A percentile compares a stretch with the other conserved stretches of the same genome.
Evolutionary conservation across 2,329 filamentous ascomycete species (phyloP).

Genomic region (Colletotrichum tofieldiae): DNA sequence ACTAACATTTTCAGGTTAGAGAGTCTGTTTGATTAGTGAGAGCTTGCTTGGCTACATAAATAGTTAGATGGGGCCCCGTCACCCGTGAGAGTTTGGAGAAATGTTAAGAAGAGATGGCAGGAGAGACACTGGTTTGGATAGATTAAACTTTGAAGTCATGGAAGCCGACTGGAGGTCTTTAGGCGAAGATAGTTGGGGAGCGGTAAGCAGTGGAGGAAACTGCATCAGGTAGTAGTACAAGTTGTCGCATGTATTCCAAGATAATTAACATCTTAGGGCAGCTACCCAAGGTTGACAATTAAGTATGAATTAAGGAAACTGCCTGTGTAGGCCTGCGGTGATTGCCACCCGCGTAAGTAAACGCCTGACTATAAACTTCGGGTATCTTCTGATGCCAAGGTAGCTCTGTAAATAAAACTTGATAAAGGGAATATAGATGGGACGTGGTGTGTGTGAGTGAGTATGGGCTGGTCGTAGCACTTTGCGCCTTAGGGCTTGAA

Average conservation of each 20-base stretch:
- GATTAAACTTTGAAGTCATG: background rate
- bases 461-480: background rate
- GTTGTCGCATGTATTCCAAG: background rate
- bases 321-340: background rate
- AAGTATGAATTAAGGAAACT: background rate
- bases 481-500: constrained; percentile 24
- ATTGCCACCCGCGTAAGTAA: background rate
- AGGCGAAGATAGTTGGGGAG: no score
- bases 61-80: background rate
- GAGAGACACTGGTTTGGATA: background rate
- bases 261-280: no score
- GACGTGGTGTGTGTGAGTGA: background rate
- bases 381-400: constrained; percentile 34
- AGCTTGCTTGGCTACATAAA: background rate
- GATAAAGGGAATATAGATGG: constrained; percentile 4
- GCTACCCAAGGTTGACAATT: background rate
- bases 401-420: background rate
- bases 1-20: no score
- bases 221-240: background rate
- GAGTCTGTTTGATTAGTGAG: no score
- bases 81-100: background rate
- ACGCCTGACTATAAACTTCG: constrained; percentile 10
- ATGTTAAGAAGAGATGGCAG: background rate
- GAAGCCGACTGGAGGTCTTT: background rate
- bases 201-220: background rate